Percentiles rank a stretch among this genome's conserved stretches.
Conservation (phyloP, 1,284 basidiomycete genomes). For the Melampsora larici-populina region DNA sequence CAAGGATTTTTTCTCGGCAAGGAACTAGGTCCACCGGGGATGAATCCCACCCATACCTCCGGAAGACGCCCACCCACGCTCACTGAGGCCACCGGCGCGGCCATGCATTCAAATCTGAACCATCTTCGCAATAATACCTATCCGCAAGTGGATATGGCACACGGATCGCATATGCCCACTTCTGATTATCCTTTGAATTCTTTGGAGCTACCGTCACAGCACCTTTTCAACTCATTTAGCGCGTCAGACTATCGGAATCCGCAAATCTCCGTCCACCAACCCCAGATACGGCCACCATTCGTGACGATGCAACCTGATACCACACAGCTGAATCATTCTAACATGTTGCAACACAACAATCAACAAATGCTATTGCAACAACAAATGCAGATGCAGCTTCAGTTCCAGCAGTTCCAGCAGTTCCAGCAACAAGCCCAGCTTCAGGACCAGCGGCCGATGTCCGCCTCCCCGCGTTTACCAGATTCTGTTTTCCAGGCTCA, state of each 20-base stretch:
- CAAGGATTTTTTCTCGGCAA: not conserved
- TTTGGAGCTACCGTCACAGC: not conserved
- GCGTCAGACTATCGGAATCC: not conserved
- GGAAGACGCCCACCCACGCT: not conserved
- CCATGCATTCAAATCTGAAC: not conserved
- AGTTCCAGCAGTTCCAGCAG: not conserved
- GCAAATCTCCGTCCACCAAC: not conserved
- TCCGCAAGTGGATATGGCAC: not conserved
- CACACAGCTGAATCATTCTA: not conserved
- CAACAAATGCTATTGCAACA: not conserved
- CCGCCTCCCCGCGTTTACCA: not conserved
- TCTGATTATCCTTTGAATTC: not conserved
- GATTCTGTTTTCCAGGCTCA: not conserved
- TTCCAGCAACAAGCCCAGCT: not conserved
- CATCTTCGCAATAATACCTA: conserved; percentile 10
- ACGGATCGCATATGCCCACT: not conserved
- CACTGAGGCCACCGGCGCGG: not conserved
- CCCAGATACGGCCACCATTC: not conserved
- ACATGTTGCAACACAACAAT: not conserved
- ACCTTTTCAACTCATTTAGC: not conserved
- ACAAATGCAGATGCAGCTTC: not conserved
- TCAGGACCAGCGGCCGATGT: not conserved
- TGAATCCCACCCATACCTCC: not conserved
- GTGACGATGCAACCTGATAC: not conserved
- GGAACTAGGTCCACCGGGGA: not conserved